Evolutionary conservation across 2,329 filamentous ascomycete species (phyloP).

Genomic region (Botrytis medusae): DNA sequence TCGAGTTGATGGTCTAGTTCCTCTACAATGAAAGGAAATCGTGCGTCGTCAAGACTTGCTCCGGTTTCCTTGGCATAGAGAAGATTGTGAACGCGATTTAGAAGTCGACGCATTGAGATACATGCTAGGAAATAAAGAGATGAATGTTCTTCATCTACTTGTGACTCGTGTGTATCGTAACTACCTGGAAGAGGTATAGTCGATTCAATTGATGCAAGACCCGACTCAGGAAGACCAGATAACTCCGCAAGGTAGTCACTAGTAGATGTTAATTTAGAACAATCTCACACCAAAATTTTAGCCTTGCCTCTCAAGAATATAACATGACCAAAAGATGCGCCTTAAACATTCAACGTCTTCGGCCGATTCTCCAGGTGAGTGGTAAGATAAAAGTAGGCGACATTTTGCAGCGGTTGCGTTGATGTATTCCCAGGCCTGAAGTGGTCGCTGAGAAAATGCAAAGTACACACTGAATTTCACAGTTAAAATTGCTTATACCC

Average conservation of each 20-base stretch:
- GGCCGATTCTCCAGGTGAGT: conserved; percentile 38
- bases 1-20: conserved; percentile 51
- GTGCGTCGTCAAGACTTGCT: conserved; percentile 46
- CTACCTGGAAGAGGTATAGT: conserved; percentile 49
- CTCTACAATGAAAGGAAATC: conserved; percentile 50
- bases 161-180: conserved; percentile 47
- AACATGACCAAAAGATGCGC: conserved; percentile 56
- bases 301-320: conserved; percentile 51
- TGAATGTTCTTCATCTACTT: conserved; percentile 43
- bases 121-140: conserved; percentile 55
- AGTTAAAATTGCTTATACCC: neutral
- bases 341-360: conserved; percentile 50
- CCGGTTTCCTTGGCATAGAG: conserved; percentile 50
- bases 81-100: conserved; percentile 50
- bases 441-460: conserved; percentile 49
- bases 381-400: conserved; percentile 49
- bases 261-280: neutral
- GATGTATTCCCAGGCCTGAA: conserved; percentile 55
- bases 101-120: conserved; percentile 50
- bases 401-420: conserved; percentile 51
- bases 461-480: conserved; percentile 46
- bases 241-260: conserved; percentile 55
- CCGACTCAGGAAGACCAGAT: conserved; percentile 50
- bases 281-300: neutral
- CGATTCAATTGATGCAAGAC: conserved; percentile 53